Conservation (phyloP, 352 stramenopile genomes). For the Phytophthora melonis region DNA sequence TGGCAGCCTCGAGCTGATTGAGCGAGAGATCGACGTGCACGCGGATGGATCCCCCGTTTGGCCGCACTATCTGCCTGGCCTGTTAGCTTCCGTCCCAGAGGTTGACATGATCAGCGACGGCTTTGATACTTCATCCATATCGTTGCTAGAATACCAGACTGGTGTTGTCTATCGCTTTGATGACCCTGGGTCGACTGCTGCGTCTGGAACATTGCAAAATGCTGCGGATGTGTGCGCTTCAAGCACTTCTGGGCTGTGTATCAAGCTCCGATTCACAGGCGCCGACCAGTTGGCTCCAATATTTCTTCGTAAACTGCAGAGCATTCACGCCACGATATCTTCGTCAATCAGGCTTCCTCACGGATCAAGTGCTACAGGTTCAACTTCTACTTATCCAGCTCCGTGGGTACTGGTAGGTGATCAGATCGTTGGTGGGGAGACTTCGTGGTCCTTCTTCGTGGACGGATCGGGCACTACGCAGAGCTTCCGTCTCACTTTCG, state of each 20-base stretch:
- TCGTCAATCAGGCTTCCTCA: conserved; percentile 13
- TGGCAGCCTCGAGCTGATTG: conserved; percentile 19
- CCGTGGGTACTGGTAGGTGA: conserved; percentile 19
- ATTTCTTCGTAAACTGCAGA: conserved; percentile 27
- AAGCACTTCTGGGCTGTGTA: conserved; percentile 9
- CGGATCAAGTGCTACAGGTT: background rate
- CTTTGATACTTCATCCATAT: conserved; percentile 6
- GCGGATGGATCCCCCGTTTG: conserved; percentile 29
- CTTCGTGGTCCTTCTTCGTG: conserved; percentile 14
- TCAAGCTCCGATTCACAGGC: conserved; percentile 18
- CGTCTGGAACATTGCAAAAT: conserved; percentile 8
- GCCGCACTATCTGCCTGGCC: conserved; percentile 21
- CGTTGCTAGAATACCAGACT: background rate
- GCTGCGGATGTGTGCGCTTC: conserved; percentile 4
- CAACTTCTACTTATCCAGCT: conserved; percentile 15
- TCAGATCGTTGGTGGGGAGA: background rate
- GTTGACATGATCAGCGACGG: conserved; percentile 10
- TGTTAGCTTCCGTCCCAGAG: background rate
- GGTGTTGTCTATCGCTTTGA: conserved; percentile 20
- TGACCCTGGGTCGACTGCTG: background rate
- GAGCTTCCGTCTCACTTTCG: conserved; percentile 23
- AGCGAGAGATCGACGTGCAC: conserved; percentile 23
- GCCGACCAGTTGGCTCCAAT: conserved; percentile 4
- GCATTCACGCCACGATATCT: background rate
- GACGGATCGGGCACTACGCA: background rate